These are phyloP conservation scores for Crithidia thermophila DNA, from an alignment of 208 protist species.

Conservation along the genomic window DNA sequence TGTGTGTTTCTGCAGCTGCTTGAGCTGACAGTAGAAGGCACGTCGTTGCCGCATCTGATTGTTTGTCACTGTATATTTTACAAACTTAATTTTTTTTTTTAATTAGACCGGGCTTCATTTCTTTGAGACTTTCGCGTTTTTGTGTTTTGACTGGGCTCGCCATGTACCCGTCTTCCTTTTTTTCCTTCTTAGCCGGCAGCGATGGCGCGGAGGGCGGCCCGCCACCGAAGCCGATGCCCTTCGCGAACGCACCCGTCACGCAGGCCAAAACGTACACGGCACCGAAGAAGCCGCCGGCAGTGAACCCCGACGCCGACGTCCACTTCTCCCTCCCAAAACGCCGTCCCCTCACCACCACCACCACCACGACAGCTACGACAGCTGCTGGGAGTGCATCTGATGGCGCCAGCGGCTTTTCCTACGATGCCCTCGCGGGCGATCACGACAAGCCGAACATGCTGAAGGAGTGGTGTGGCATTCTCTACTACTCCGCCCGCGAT, in stretches of 20 bases:
- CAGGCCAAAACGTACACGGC: not conserved
- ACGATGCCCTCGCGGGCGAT: not conserved
- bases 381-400: no score
- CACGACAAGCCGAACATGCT: not conserved
- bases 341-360: no score
- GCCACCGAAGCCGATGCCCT: not conserved
- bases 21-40: no score
- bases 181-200: not conserved
- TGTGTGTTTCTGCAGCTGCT: not conserved
- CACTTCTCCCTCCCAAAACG: not conserved
- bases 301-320: not conserved
- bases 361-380: no score
- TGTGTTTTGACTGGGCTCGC: not conserved
- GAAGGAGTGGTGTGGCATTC: conserved; percentile 8
- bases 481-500: conserved; percentile 9
- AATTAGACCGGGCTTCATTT: not conserved
- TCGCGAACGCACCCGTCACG: not conserved
- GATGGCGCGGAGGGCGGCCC: not conserved
- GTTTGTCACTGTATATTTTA: not conserved
- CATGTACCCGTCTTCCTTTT: not conserved
- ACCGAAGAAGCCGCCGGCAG: not conserved
- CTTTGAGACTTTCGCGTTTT: not conserved
- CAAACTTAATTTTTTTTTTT: not conserved
- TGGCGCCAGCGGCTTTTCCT: no score
- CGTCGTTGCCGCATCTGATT: no score